Evolutionary conservation across 768 basidiomycete genomes (phyloP), one percentile per base, ranked within the genome.

Genomic region (Suillus tomentosus): DNA sequence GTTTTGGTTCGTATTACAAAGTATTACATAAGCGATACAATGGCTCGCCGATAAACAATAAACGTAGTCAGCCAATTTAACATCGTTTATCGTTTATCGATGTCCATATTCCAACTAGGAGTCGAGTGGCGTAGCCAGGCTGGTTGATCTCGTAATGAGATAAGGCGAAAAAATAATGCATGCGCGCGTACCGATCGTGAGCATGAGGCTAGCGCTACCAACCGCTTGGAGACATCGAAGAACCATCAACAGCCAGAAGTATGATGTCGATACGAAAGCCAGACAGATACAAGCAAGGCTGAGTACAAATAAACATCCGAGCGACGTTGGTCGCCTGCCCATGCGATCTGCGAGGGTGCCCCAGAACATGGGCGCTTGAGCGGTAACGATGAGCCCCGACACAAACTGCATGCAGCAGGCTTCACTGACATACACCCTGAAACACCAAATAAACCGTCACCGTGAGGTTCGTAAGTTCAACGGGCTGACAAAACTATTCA

Each of bases 151-250:
- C 31, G 31, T 27, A 3, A 56, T 39, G 50, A 62, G 24, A 63
- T 56, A 10, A 31, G n/a, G 37, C 27, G 9, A 36, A 8, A 31
- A 22, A 31, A 13, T 5, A 51, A 5, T 15, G 36, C 13, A 22
- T 24, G 6, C 10, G 39, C 15, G 68, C 72, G 39, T 71, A 82
- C 89, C 89, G 14, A 92, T 77, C 0, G 89, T 89, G 64, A 91
- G 81, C 1, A 88, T 89, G n/a, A n/a, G n/a, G 62, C 89, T 89
- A 0, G 90, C 88, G 2, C 87, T 88, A 0, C 91, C 90, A 2
- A 85, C 82, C 4, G 88, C 86, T 77, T 93, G 91, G 0, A 92
- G 42, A 66, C 87, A 89, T 17, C 92, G 83, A n/a, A 94, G 79
- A 8, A 92, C 65, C 77, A 93, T 81, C 27, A 94, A 77, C 2